A percentile compares a stretch with the other conserved stretches of the same genome.
phyloP scores from a whole-genome alignment of 345 rosid species.

The Acer campestre region DNA sequence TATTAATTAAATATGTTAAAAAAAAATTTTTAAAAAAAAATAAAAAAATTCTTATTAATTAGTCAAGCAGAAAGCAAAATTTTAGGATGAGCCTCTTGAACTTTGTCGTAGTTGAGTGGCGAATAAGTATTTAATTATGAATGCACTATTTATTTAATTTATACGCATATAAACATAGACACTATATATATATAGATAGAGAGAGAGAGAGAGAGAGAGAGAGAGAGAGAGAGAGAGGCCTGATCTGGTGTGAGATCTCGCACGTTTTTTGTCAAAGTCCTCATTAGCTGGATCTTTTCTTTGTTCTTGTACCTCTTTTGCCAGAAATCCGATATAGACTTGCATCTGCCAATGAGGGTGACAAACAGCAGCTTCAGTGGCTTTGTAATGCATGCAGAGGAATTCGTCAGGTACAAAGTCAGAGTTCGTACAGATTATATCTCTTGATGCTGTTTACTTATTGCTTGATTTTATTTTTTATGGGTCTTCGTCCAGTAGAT shows the following conservation, averaged over 20 bases:
- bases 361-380: constrained; percentile 46
- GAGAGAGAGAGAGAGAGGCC: no score
- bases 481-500: background rate
- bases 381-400: constrained; percentile 51
- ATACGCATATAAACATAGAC: no score
- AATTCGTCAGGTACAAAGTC: constrained; percentile 35
- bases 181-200: no score
- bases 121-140: background rate
- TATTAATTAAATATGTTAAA: background rate
- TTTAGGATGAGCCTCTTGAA: background rate
- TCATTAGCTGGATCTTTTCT: constrained; percentile 9
- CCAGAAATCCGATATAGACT: constrained; percentile 44
- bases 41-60: constrained; percentile 9
- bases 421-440: background rate
- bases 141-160: background rate
- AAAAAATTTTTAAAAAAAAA: constrained; percentile 5
- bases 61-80: background rate
- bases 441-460: constrained; percentile 9
- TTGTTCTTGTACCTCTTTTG: background rate
- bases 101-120: background rate
- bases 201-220: no score
- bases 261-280: background rate
- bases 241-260: no score
- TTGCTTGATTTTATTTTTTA: constrained; percentile 1
- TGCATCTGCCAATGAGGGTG: constrained; percentile 41